Conservation (phyloP, 2,329 filamentous ascomycete species). For the Periglandula ipomoeae region DNA sequence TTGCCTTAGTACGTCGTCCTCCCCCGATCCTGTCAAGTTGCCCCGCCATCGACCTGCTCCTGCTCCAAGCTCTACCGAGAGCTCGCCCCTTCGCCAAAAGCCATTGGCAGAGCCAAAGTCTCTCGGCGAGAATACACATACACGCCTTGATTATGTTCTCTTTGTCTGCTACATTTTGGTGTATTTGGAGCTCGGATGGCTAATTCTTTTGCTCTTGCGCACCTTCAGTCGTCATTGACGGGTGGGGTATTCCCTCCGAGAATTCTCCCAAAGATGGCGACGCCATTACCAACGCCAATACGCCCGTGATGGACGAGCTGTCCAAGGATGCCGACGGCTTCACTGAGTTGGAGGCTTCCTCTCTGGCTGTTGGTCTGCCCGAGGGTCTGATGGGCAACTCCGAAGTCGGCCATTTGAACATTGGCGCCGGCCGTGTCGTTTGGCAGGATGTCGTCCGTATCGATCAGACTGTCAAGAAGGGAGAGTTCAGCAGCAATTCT, state of each 20-base stretch:
- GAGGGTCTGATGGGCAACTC: conserved; percentile 99
- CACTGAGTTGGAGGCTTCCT: conserved; percentile 90
- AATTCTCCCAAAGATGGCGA: conserved; percentile 81
- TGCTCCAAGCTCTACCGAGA: conserved; percentile 6
- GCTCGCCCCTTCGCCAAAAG: conserved; percentile 13
- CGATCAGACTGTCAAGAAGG: conserved; percentile 83
- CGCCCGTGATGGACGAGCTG: conserved; percentile 90
- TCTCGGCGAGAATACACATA: not conserved
- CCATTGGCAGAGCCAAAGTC: conserved; percentile 2
- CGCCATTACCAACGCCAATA: conserved; percentile 88
- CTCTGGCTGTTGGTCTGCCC: conserved; percentile 86
- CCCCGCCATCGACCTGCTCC: conserved; percentile 10
- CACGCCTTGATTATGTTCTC: conserved; percentile 30
- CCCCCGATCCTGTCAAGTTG: conserved; percentile 20
- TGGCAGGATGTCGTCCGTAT: conserved; percentile 99
- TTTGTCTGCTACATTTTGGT: conserved; percentile 42
- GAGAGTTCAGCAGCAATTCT: conserved; percentile 64
- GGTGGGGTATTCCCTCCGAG: conserved; percentile 83
- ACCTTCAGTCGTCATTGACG: conserved; percentile 86
- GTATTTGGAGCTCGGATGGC: conserved; percentile 49
- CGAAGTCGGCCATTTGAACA: conserved; percentile 97
- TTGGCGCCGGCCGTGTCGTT: conserved; percentile 91
- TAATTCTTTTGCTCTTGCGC: conserved; percentile 46
- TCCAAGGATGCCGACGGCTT: conserved; percentile 75
- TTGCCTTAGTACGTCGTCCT: conserved; percentile 49